Base-by-base conservation (phyloP, 768 basidiomycete species). In the Amylocystis lapponica region DNA sequence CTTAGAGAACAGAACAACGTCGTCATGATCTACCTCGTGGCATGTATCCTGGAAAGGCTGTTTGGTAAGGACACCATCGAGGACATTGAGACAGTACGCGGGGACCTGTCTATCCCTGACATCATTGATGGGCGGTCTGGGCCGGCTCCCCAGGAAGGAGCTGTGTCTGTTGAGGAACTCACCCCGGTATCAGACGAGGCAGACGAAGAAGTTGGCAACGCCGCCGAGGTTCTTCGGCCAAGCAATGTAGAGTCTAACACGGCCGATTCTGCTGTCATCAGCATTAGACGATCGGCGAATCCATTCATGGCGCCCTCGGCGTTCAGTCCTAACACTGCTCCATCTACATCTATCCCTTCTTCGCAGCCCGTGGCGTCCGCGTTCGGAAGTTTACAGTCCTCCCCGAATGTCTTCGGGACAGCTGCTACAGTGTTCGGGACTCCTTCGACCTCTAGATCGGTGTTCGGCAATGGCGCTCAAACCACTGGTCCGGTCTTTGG, bases 1-100 rank as follows among this genome's bases (percentile, higher is more conserved):
- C 71, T 89, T 20, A 74, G 80, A 45, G 74, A 82, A 32, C 74
- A 86, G 51, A 81, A 81, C 31, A 78, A 73, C 40, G 64, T 70
- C 2, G 64, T 80, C 12, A 86, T 90, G 75, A 84, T 90, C 2
- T 96, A 86, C 56, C 78, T 98, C 20, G 78, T 96, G 20, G 90
- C 87, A 0, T 96, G 92, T 57, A 77, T 97, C 36, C 68, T 93
- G 33, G 89, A 95, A 59, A 67, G 83, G n/a, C 70, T 90, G 36
- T 93, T 98, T 58, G 83, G 86, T 51, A 75, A 79, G 53, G 86
- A 84, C 33, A 79, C 88, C 4, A 79, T 88, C 47, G 81, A 87
- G 4, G 77, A 84, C 41, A 85, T 88, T 27, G 85, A 86, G 51
- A 60, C 61, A 20, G 76, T 89, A 45, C 70, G 78, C 40, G 79